Evolutionary conservation across 2,329 filamentous ascomycete genomes (phyloP).

Genomic region (Chaetomium sp.): DNA sequence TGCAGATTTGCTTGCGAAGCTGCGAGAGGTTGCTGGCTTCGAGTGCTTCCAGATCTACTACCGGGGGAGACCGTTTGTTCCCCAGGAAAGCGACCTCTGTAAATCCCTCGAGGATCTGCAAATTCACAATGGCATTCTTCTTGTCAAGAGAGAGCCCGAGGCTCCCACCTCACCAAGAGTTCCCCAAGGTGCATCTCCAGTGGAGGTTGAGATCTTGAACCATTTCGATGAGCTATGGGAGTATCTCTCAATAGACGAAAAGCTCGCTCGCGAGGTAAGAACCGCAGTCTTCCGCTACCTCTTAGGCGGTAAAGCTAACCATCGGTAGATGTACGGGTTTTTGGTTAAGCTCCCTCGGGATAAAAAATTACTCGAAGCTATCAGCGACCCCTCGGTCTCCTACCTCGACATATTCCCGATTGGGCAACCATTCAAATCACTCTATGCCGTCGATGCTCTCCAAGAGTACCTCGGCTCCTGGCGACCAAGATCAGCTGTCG

Average conservation of each 20-base stretch:
- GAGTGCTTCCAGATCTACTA: slow-evolving; percentile 74
- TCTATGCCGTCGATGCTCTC: slow-evolving; percentile 73
- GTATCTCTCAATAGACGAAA: slow-evolving; percentile 73
- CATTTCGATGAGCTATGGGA: slow-evolving; percentile 85
- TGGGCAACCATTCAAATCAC: slow-evolving; percentile 69
- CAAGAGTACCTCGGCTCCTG: slow-evolving; percentile 58
- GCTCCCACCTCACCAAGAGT: slow-evolving; percentile 46
- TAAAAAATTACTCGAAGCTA: slow-evolving; percentile 59
- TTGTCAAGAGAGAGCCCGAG: slow-evolving; percentile 63
- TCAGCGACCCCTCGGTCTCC: slow-evolving; percentile 56
- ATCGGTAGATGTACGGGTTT: slow-evolving; percentile 65
- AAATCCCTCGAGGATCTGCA: slow-evolving; percentile 69
- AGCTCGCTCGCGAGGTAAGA: slow-evolving; percentile 65
- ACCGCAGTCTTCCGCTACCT: not conserved
- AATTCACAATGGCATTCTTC: slow-evolving; percentile 64
- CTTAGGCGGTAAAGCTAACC: not conserved
- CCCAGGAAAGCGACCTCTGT: slow-evolving; percentile 60
- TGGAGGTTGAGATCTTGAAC: slow-evolving; percentile 78
- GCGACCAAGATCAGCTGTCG: not conserved
- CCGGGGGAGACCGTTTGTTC: slow-evolving; percentile 65
- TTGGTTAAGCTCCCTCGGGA: slow-evolving; percentile 70
- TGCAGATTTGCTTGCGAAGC: slow-evolving; percentile 65
- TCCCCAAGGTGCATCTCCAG: slow-evolving; percentile 56
- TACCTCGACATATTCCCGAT: slow-evolving; percentile 67
- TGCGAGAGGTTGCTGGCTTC: slow-evolving; percentile 72